Evolutionary conservation across 73 alveolate species (phyloP), one percentile per base, ranked within the genome.

Genomic region (Paraurostyla sp.): DNA sequence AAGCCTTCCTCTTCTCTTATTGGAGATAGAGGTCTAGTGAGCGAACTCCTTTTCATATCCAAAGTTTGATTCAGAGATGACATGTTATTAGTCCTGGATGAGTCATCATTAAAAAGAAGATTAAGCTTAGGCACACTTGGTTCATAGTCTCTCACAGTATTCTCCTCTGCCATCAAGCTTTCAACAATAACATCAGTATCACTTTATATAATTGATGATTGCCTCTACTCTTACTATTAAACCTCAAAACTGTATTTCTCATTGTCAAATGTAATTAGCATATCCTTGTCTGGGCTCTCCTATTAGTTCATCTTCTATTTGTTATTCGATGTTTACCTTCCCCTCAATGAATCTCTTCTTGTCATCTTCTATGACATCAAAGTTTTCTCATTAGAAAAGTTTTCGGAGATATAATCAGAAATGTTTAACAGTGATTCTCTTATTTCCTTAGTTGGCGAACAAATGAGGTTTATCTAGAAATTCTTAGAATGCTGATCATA

Each of bases 21-120:
- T 18, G 82, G 82, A 11, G 82, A 18, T 32, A 65, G 23, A 2
- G 56, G 58, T 13, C 82, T 40, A 16, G 82, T 65, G 13, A 65
- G 6, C 3, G 82, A 36, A 65, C 23, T 65, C 9, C 32, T 32
- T 22, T 40, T 65, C 36, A 38, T 11, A 2, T 65, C 82, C 38
- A 65, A 20, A 32, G 82, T 38, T 2, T 38, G 7, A 65, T 65
- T 33, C 29, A 65, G 2, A 6, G 82, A 65, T 36, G 16, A 3
- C 32, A 65, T 18, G 41, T 35, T 6, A 4, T 27, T 60, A 32
- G 78, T 27, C 30, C 78, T 38, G 11, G 54, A 22, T 18, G 82
- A 11, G 1, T 32, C 7, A 0, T 65, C 20, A 6, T 65, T n/a
- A n/a, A 16, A 22, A 16, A 40, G 40, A 7, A 30, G 22, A 38